Percentiles rank a stretch among this genome's conserved stretches.
phyloP scores from a whole-genome alignment of 371 early-diverging fungal genomes.

The Coemansia sp. region DNA sequence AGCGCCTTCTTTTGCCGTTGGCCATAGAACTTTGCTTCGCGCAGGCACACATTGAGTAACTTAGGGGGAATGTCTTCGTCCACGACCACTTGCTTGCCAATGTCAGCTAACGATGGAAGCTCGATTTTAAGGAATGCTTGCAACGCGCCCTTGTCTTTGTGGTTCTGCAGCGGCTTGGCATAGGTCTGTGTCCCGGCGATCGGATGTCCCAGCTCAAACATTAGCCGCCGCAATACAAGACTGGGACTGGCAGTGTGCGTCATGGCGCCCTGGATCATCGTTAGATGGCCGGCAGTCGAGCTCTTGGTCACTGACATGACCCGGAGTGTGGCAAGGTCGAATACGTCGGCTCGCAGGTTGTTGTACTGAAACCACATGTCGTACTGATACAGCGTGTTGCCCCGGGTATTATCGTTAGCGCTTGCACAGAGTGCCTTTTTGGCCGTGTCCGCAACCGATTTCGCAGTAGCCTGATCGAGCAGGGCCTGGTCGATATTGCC shows the following conservation, averaged over 20 bases:
- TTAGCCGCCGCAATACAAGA: slow-evolving; percentile 43
- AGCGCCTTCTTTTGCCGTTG: slow-evolving; percentile 54
- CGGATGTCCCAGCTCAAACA: slow-evolving; percentile 52
- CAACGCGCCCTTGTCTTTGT: slow-evolving; percentile 65
- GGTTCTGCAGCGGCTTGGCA: slow-evolving; percentile 58
- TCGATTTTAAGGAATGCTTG: slow-evolving; percentile 54
- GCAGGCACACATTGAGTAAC: slow-evolving; percentile 34
- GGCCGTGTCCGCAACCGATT: slow-evolving; percentile 10
- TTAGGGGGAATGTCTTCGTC: slow-evolving; percentile 49
- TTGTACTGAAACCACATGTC: slow-evolving; percentile 28
- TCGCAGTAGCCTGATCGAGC: slow-evolving; percentile 3
- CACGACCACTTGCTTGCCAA: slow-evolving; percentile 56
- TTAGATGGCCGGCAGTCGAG: slow-evolving; percentile 31
- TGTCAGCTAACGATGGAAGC: slow-evolving; percentile 56
- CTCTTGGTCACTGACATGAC: slow-evolving; percentile 12
- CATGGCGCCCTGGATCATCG: slow-evolving; percentile 14
- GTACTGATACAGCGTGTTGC: background rate
- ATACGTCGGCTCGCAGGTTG: slow-evolving; percentile 16
- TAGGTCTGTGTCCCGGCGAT: slow-evolving; percentile 64
- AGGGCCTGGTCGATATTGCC: slow-evolving; percentile 18
- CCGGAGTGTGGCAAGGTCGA: slow-evolving; percentile 8
- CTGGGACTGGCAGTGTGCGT: slow-evolving; percentile 17
- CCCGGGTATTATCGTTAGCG: too few species aligned
- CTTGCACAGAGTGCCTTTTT: background rate
- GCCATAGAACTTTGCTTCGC: slow-evolving; percentile 62